These are phyloP conservation scores for Babesia ovata DNA, from an alignment of 169 alveolate species.

Conservation along the genomic window DNA sequence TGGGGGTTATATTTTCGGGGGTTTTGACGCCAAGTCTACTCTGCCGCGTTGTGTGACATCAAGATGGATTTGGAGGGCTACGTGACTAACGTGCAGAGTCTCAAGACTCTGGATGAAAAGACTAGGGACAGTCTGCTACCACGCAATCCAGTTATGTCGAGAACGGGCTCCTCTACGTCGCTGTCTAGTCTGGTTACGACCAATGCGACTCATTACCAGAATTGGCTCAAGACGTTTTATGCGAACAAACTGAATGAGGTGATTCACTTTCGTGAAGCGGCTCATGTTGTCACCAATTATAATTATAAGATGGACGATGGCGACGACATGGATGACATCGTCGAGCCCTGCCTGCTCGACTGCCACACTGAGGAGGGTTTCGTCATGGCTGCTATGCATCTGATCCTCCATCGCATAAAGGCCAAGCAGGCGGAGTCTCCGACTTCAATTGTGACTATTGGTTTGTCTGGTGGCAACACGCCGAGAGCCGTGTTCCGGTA, in stretches of 20 bases:
- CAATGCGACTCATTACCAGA: conserved; percentile 41
- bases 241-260: conserved; percentile 60
- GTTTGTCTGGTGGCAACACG: conserved; percentile 66
- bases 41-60: neutral
- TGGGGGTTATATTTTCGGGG: no score
- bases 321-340: conserved; percentile 40
- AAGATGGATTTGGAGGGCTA: neutral
- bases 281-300: conserved; percentile 13
- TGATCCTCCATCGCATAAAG: conserved; percentile 59
- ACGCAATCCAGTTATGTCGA: neutral
- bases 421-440: conserved; percentile 63
- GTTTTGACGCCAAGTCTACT: no score
- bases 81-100: neutral
- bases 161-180: conserved; percentile 44
- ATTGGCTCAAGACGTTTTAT: conserved; percentile 62
- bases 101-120: neutral
- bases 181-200: conserved; percentile 32
- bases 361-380: conserved; percentile 73
- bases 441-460: conserved; percentile 44
- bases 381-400: conserved; percentile 60
- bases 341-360: conserved; percentile 67
- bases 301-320: conserved; percentile 1
- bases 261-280: conserved; percentile 38
- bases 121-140: neutral
- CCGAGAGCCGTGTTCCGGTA: conserved; percentile 51